These are phyloP conservation scores for Penicillium polonicum DNA, from an alignment of 2,329 filamentous ascomycete species.

Conservation along the genomic window DNA sequence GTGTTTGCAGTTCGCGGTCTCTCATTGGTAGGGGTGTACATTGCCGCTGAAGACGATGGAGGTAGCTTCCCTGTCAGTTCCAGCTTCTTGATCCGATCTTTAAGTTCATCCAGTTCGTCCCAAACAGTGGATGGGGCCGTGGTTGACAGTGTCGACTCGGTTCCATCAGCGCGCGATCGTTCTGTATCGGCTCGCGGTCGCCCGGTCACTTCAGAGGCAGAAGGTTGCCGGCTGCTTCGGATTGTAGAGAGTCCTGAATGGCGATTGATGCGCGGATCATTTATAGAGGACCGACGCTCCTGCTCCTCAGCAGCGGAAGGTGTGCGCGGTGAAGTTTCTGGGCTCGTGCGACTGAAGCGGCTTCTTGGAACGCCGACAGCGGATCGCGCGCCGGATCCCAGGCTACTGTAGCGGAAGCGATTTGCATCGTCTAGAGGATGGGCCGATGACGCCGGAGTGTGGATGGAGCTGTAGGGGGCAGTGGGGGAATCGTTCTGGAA, in stretches of 20 bases:
- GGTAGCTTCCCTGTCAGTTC: slow-evolving; percentile 88
- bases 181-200: slow-evolving; percentile 35
- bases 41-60: slow-evolving; percentile 74
- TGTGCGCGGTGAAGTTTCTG: slow-evolving; percentile 36
- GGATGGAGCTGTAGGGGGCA: slow-evolving; percentile 27
- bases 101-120: slow-evolving; percentile 95
- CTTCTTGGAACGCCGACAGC: slow-evolving; percentile 38
- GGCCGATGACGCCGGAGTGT: slow-evolving; percentile 35
- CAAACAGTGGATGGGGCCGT: slow-evolving; percentile 90
- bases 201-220: slow-evolving; percentile 37
- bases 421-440: slow-evolving; percentile 42
- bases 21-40: slow-evolving; percentile 72
- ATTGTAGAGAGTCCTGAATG: slow-evolving; percentile 37
- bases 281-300: slow-evolving; percentile 34
- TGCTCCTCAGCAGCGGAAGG: slow-evolving; percentile 29
- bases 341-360: slow-evolving; percentile 37
- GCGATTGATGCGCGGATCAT: slow-evolving; percentile 35
- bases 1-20: slow-evolving; percentile 88
- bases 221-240: slow-evolving; percentile 38
- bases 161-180: slow-evolving; percentile 57
- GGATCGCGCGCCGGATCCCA: slow-evolving; percentile 37
- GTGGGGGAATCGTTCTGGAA: slow-evolving; percentile 35
- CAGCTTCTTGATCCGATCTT: slow-evolving; percentile 85
- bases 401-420: slow-evolving; percentile 36
- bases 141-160: slow-evolving; percentile 84